Base-by-base conservation (phyloP, 2,329 filamentous ascomycete genomes). In the Calonectria ilicicola region DNA sequence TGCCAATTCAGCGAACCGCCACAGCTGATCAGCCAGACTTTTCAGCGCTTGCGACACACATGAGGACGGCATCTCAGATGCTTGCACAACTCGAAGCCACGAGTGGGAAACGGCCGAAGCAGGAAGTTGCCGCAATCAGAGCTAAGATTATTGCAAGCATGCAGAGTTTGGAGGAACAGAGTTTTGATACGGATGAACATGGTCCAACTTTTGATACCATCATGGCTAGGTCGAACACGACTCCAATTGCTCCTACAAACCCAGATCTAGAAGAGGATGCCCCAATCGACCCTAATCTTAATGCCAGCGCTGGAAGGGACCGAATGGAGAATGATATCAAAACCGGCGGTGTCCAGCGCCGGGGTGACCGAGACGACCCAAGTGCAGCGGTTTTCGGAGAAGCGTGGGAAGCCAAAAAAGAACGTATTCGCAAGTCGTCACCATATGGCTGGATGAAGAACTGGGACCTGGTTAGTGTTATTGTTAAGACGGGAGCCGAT, bases 251-350 rank as follows among this genome's bases (percentile, higher is more conserved):
- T 9, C 67, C 78, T 4, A 81, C 80, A 44, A 85, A 85, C 63
- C 82, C 89, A 29, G 89, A 91, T 71, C 83, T 92, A 3, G 90
- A 92, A 58, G 89, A 90, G 19, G 90, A 89, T 17, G 85, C 86
- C 4, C 83, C 87, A 3, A 81, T 89, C 21, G 87, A 89, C 53
- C 79, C 88, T 19, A 85, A 85, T 29, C 87, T 92, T 71, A 94
- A 94, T 77, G 88, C 91, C 17, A 93, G 91, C 70, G 94, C 94
- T 12, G 94, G 94, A 70, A 92, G 93, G 66, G 94, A 94, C 68
- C 90, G 94, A 70, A 97, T 97, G 94, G 94, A 97, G 82, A 97
- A 97, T 81, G 94, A 97, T 81, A 90, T 95, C 83, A 96, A 95
- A 86, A 97, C 94, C 17, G 94, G 94, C 75, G 94, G 94, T 67